These are phyloP conservation scores for Pleurotus eryngii DNA, from an alignment of 768 basidiomycete species.

Conservation along the genomic window DNA sequence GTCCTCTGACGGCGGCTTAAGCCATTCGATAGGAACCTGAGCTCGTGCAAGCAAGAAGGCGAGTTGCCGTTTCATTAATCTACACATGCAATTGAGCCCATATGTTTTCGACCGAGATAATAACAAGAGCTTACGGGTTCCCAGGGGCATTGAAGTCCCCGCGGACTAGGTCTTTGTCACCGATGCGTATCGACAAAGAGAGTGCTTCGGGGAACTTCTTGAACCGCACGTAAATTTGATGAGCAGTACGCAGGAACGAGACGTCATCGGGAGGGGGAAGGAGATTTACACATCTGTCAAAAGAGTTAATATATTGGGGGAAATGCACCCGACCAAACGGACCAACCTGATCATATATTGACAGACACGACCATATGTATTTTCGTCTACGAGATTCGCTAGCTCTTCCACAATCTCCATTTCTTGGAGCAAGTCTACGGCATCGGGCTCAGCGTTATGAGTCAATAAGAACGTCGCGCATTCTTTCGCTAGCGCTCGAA, in stretches of 20 bases:
- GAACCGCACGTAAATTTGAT: conserved; percentile 84
- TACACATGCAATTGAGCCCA: conserved; percentile 21
- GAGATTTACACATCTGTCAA: conserved; percentile 74
- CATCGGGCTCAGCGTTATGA: conserved; percentile 98
- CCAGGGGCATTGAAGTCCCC: conserved; percentile 88
- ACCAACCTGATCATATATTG: conserved; percentile 92
- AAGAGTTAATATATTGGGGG: conserved; percentile 8
- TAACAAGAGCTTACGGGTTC: conserved; percentile 62
- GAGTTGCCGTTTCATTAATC: conserved; percentile 91
- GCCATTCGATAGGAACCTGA: conserved; percentile 87
- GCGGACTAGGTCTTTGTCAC: conserved; percentile 74
- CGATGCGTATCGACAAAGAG: conserved; percentile 78
- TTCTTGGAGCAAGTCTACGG: conserved; percentile 92
- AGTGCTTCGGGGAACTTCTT: conserved; percentile 90
- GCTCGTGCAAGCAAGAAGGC: conserved; percentile 92
- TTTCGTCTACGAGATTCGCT: conserved; percentile 74
- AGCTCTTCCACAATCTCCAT: conserved; percentile 86
- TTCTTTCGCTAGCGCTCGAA: conserved; percentile 73
- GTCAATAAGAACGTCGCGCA: conserved; percentile 86
- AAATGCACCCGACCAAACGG: background rate
- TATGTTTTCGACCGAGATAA: background rate
- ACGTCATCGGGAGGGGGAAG: conserved; percentile 92
- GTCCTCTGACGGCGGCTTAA: conserved; percentile 55
- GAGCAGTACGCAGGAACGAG: conserved; percentile 83
- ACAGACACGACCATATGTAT: conserved; percentile 87